phyloP scores from a whole-genome alignment of 2,329 filamentous ascomycete species.

The Pseudocercospora crystallina region DNA sequence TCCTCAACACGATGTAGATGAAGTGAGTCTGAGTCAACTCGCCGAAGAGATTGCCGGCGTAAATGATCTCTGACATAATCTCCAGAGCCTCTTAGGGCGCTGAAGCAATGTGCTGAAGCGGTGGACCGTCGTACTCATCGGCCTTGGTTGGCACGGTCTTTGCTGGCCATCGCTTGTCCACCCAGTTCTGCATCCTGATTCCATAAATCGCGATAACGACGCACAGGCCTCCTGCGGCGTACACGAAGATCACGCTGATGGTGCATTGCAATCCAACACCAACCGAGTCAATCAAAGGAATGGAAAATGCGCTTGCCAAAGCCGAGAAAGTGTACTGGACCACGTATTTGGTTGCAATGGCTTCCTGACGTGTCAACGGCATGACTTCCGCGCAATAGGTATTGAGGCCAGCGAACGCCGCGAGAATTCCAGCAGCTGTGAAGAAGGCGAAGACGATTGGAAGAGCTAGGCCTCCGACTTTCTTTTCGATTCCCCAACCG shows the following conservation, averaged over 20 bases:
- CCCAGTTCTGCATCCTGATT: slow-evolving; percentile 22
- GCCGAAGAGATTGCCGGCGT: too few relatives aligned
- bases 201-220: slow-evolving; percentile 17
- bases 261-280: slow-evolving; percentile 63
- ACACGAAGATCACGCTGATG: slow-evolving; percentile 22
- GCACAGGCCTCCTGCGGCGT: slow-evolving; percentile 20
- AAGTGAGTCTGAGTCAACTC: too few relatives aligned
- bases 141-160: background rate
- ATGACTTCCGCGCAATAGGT: slow-evolving; percentile 80
- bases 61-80: too few relatives aligned
- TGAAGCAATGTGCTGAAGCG: slow-evolving; percentile 7
- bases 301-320: slow-evolving; percentile 63
- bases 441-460: slow-evolving; percentile 69
- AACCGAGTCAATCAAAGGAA: slow-evolving; percentile 67
- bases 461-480: slow-evolving; percentile 53
- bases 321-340: slow-evolving; percentile 72
- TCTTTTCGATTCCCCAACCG: slow-evolving; percentile 59
- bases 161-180: slow-evolving; percentile 12
- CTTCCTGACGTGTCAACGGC: slow-evolving; percentile 66
- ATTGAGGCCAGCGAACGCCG: slow-evolving; percentile 71
- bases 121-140: slow-evolving; percentile 1
- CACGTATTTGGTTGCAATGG: slow-evolving; percentile 71
- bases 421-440: slow-evolving; percentile 68
- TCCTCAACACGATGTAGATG: too few relatives aligned
- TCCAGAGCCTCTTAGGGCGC: slow-evolving; percentile 18